Evolutionary conservation across 192 early-diverging fungal species (phyloP), one percentile per base, ranked within the genome.

Genomic region (Podila minutissima): DNA sequence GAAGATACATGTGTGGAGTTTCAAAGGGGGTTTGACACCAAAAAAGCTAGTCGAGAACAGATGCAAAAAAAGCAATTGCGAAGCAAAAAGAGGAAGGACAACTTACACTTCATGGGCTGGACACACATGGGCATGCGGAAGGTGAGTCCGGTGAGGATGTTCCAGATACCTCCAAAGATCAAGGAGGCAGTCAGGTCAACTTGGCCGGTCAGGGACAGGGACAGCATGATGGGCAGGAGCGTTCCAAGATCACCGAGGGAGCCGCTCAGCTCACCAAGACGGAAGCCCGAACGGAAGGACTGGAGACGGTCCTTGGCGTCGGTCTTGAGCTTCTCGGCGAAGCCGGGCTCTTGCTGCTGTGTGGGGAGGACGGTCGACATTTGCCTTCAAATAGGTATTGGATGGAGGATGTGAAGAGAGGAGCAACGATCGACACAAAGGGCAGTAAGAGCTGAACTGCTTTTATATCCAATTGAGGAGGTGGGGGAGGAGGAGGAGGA

Each of bases 71-170:
- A 48, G 17, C 59, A 29, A 59, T 7, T 15, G 60, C 11, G 22
- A 59, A 41, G 7, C 33, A 66, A 33, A 61, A 28, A 53, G 32
- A 29, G 29, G 24, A 53, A 59, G 32, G 57, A 37, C 3, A 8
- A 58, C 86, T 74, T 86, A 90, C 90, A 90, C 85, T 95, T 97
- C 96, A 96, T 97, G 50, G 95, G 95, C 79, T 97, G 95, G 29
- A 97, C 95, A 75, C 94, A 94, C 86, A 97, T 94, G 31, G 95
- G 95, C 33, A 95, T 89, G 59, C 91, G 89, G 71, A 92, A 96
- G 49, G 89, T 74, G 13, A 94, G 67, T 22, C 95, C 96, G 0
- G 92, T 91, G 51, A 92, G 31, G 57, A 97, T 95, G 66, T 96
- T 96, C 93, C 91, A 97, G 29, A 95, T 74, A 22, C 96, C 96